Base-by-base conservation (phyloP, 2,329 filamentous ascomycete species). In the Calycina herbarum region DNA sequence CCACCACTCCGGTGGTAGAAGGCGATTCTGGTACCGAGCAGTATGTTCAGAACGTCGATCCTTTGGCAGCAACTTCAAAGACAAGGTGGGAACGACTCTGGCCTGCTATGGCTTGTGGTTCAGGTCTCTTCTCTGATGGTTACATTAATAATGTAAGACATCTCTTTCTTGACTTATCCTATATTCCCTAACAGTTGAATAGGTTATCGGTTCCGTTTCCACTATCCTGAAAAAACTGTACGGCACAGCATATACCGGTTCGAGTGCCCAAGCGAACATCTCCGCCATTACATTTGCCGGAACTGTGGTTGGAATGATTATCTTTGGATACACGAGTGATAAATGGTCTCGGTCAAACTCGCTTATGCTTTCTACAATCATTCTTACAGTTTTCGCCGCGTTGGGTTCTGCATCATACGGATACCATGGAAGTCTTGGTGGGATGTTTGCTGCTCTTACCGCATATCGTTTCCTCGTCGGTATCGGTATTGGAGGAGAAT, bases 121-220 rank as follows among this genome's bases (percentile, higher is more conserved):
- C 93, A 61, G 94, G 94, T 73, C 83, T 97, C 1, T 97, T 97
- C 78, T 93, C 90, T 29, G 94, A 97, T 77, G 94, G 94, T 17
- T 97, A 97, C 77, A 86, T 97, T 75, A 96, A 96, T 79, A 93
- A 92, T 74, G 91, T 93, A 79, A 72, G 79, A 42, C 35, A 27
- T 20, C 35, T 24, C 35, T 27, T 29, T 3, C 7, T 24, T 29
- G 17, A 24, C 24, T 65, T n/a, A 15, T 24, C 29, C 13, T 8
- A 20, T 35, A 35, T 24, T 24, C 27, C 2, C 17, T 45, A 33
- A 59, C 59, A 69, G 38, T 11, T 33, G 59, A 35, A 10, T 63
- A 90, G 90, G 90, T 96, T 69, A 97, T 97, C 72, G 93, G 94
- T 5, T 91, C 90, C 2, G 93, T 97, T 65, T 91, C 89, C 72